Evolutionary conservation across 768 basidiomycete species (phyloP), one percentile per base, ranked within the genome.

Genomic region (Termitomyces bulborhizus): DNA sequence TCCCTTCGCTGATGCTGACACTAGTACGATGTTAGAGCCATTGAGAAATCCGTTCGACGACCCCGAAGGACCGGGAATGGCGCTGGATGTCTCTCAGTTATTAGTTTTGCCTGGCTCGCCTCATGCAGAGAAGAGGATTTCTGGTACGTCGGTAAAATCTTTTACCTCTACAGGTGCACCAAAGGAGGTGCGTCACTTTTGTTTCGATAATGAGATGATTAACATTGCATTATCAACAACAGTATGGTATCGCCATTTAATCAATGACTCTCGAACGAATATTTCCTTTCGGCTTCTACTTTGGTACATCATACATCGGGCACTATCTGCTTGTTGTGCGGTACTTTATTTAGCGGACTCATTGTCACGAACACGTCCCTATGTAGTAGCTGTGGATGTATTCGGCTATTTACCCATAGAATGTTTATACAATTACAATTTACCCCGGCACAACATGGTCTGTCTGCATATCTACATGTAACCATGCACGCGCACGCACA

Each of bases 21-120:
- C 21, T 39, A 40, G 16, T 8, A 24, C 15, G 16, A 9, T 24
- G 24, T 27, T 34, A 36, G 26, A 13, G 36, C 37, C 36, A 21
- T 21, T 51, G 37, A 37, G 39, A 27, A 63, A 63, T 40, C 62
- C 62, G 24, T 63, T 63, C 27, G 62, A 63, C 40, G 62, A 63
- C n/a, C 49, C 37, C 26, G 26, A 50, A 32, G 34, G n/a, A 7
- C 2, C 31, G n/a, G 41, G n/a, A 4, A 12, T 16, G 13, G 36
- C 21, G n/a, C 44, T 47, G 32, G 29, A 45, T 9, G 37, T 56
- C 36, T 48, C 58, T 11, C 40, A 51, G 44, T 52, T 57, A n/a
- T 34, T 56, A 26, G 46, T 59, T 18, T 29, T 36, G 16, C 56
- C 61, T 44, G 54, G 56, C 1, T 49, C 54, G 6, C 59, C 58